These are phyloP conservation scores for Climacium dendroides DNA, from an alignment of 225 moss, liverwort and hornwort species.

Conservation along the genomic window DNA sequence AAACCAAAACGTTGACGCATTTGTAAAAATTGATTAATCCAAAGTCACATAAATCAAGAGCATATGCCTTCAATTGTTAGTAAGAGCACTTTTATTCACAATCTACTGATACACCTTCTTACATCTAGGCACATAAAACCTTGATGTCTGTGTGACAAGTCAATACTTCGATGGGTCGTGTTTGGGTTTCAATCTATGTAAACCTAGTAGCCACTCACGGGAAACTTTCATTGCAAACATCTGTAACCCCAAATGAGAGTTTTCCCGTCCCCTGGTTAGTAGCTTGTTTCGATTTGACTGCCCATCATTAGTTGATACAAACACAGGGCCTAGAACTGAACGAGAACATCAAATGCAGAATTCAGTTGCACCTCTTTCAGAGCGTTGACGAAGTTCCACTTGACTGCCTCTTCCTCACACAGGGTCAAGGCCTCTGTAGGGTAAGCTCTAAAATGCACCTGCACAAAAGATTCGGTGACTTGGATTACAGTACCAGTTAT, in stretches of 20 bases:
- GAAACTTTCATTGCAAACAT: background rate
- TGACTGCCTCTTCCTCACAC: slow-evolving; percentile 91
- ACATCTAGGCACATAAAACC: background rate
- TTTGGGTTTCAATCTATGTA: background rate
- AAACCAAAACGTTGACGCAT: background rate
- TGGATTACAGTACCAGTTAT: background rate
- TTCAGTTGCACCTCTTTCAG: slow-evolving; percentile 74
- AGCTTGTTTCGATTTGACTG: background rate
- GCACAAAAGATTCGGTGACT: background rate
- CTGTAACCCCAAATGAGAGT: background rate
- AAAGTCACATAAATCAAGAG: background rate
- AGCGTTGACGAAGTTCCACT: slow-evolving; percentile 89
- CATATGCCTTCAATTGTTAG: background rate
- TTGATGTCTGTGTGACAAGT: background rate
- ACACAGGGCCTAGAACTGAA: background rate
- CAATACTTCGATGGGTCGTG: background rate
- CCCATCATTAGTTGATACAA: background rate
- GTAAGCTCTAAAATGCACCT: slow-evolving; percentile 95
- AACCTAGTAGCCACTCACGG: background rate
- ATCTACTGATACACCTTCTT: background rate
- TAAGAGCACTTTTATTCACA: background rate
- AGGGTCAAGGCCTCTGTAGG: slow-evolving; percentile 66
- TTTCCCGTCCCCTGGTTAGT: background rate
- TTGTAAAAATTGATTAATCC: background rate
- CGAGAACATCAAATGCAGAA: background rate